Conservation (phyloP, 2,329 filamentous ascomycete species). For the Talaromyces albobiverticillius region DNA sequence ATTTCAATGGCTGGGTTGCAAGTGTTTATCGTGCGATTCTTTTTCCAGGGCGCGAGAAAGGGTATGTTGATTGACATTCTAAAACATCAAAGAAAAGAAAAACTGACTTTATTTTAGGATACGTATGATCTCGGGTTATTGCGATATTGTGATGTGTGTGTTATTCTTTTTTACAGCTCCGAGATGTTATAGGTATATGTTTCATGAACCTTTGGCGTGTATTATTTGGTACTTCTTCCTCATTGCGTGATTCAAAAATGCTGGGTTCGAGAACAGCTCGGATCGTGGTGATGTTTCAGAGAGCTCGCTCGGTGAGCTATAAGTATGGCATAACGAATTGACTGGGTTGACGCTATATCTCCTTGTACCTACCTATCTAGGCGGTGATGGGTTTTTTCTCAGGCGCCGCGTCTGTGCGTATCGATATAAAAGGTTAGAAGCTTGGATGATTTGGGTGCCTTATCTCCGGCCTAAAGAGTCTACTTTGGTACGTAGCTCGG, state of each 20-base stretch:
- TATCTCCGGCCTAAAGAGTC: too few relatives aligned
- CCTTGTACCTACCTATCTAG: too few relatives aligned
- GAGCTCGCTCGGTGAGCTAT: too few relatives aligned
- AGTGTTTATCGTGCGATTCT: constrained; percentile 96
- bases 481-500: too few relatives aligned
- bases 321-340: too few relatives aligned
- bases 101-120: neutral
- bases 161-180: neutral
- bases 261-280: neutral
- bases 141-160: neutral
- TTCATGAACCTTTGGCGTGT: neutral
- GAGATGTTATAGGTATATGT: neutral
- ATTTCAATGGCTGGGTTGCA: constrained; percentile 93
- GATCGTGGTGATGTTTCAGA: neutral
- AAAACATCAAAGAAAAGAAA: neutral
- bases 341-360: too few relatives aligned
- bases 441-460: too few relatives aligned
- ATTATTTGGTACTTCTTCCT: neutral
- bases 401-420: too few relatives aligned
- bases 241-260: neutral
- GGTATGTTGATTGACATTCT: constrained; percentile 39
- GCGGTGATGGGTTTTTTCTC: too few relatives aligned
- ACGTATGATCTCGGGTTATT: neutral
- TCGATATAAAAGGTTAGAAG: too few relatives aligned
- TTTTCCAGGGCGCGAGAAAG: constrained; percentile 86